Percentiles rank a stretch among this genome's conserved stretches.
phyloP scores from a whole-genome alignment of 257 asterid species.

The Paraleonurus japonicus region DNA sequence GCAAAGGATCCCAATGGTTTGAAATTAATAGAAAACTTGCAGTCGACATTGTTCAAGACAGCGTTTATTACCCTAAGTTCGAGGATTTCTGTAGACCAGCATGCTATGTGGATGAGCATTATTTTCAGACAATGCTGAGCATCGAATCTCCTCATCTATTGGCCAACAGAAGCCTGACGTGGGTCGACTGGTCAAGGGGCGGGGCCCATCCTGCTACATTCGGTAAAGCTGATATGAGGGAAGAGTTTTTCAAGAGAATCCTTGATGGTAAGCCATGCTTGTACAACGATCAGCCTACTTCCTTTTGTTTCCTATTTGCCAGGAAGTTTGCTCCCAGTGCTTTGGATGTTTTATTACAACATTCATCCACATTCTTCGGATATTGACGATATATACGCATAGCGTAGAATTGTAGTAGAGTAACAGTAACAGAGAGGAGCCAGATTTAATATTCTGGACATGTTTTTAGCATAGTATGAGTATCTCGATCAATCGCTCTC shows the following conservation, averaged over 20 bases:
- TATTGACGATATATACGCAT: conserved; percentile 34
- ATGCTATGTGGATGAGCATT: conserved; percentile 58
- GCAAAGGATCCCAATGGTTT: conserved; percentile 61
- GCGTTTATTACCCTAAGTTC: conserved; percentile 41
- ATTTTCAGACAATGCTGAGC: conserved; percentile 63
- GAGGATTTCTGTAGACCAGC: conserved; percentile 47
- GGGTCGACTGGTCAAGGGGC: conserved; percentile 95
- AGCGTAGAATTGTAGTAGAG: not conserved
- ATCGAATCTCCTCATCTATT: conserved; percentile 59
- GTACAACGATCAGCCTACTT: conserved; percentile 68
- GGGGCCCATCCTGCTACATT: conserved; percentile 92
- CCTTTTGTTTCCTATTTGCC: conserved; percentile 72
- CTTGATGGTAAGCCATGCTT: conserved; percentile 38
- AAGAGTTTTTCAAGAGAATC: conserved; percentile 52
- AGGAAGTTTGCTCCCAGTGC: conserved; percentile 85
- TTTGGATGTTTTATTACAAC: conserved; percentile 52
- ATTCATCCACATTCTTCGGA: conserved; percentile 59
- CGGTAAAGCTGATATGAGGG: conserved; percentile 55
- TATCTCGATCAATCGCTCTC: not conserved
- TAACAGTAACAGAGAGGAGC: not conserved
- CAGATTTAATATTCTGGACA: conserved; percentile 8
- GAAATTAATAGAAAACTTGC: conserved; percentile 45
- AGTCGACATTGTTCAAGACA: conserved; percentile 35
- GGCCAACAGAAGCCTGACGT: conserved; percentile 76
- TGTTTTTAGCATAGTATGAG: not conserved